Percentiles rank a stretch among this genome's conserved stretches.
Conservation (phyloP, 2,329 filamentous ascomycete species). For the Neopestalotiopsis rosae region DNA sequence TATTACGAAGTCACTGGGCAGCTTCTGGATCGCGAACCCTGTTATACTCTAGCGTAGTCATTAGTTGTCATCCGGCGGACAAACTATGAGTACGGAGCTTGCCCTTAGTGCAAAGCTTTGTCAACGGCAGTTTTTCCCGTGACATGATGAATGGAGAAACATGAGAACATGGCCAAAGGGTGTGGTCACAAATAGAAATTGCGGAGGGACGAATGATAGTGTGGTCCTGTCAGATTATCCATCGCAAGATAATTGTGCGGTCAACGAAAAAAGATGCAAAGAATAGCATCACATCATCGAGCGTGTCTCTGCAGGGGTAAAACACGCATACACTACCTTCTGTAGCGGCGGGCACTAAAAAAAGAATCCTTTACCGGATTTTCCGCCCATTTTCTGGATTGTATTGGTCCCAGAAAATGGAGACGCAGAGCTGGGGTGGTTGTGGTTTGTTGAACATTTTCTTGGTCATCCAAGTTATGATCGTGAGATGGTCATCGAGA, state of each 20-base stretch:
- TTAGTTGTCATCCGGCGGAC: not conserved
- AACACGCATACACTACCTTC: not conserved
- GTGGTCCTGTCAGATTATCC: not conserved
- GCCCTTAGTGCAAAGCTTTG: not conserved
- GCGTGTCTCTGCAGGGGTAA: not conserved
- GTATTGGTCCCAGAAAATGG: not conserved
- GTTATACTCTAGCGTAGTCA: not conserved
- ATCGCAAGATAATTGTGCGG: not conserved
- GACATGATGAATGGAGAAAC: not conserved
- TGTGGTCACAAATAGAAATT: not conserved
- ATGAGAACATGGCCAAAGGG: not conserved
- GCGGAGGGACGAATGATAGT: not conserved
- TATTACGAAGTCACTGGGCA: not conserved
- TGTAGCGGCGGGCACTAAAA: constrained; percentile 2
- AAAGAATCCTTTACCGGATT: constrained; percentile 2
- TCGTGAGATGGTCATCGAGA: no score
- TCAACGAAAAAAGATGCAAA: not conserved
- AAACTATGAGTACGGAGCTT: not conserved
- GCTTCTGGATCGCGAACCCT: not conserved
- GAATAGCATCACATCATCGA: not conserved
- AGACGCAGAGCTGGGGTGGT: not conserved
- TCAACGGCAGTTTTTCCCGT: not conserved
- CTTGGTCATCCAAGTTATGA: no score
- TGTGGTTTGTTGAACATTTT: no score
- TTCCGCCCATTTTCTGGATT: not conserved